Evolutionary conservation across 805 yeast genomes (phyloP), one percentile per base, ranked within the genome.

Genomic region (Candida krabiensis): DNA sequence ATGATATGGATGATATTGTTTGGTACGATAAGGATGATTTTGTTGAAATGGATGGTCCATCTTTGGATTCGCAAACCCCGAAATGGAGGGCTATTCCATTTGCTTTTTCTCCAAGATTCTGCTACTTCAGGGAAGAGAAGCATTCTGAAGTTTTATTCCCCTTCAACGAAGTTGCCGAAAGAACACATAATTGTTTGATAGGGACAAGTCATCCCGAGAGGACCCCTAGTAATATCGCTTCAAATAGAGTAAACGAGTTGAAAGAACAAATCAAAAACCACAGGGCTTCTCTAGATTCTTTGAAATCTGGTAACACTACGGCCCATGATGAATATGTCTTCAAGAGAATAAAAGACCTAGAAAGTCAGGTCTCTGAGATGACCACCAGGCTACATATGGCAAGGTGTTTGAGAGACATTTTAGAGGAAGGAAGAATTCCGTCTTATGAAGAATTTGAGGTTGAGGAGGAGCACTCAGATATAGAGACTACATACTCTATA

Each of bases 21-120:
- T 89, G 96, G 96, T 67, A 77, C 33, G 95, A 88, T 52, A 61
- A 68, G 16, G 83, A 84, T 40, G 96, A 89, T 56, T 89, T 76
- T 49, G 65, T 76, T 9, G 96, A 89, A 49, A 54, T 88, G 29
- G 86, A 83, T 42, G 64, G 70, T 33, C 70, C 75, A 4, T 48
- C 67, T 1, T 57, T 65, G 4, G 65, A 54, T 43, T 66, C 47
- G 35, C 49, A 66, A 25, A 55, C 46, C 9, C 81, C 41, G 29
- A 50, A 9, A 67, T 87, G 32, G 65, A 61, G 11, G 13, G 73
- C 83, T 2, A 53, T 65, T 29, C 91, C 95, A 2, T 61, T 63
- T 28, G 66, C 66, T 0, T 55, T 60, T 33, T 69, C 84, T 5
- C 87, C 87, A 1, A 63, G 77, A 47, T 75, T 82, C 41, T 73